Evolutionary conservation across 371 early-diverging fungal species (phyloP).

Genomic region (Capillidium heterosporum): DNA sequence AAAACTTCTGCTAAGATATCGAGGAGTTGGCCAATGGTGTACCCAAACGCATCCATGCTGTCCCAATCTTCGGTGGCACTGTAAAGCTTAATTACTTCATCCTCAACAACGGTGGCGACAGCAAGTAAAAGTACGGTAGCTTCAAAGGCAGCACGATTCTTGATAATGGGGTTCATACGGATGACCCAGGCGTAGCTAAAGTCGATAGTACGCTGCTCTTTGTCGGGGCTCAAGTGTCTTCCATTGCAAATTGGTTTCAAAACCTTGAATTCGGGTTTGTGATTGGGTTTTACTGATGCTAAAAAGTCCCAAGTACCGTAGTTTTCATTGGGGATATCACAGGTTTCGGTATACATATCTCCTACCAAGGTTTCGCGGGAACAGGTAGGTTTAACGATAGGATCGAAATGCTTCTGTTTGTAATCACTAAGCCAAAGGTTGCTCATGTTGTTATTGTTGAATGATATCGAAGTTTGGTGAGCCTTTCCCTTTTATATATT

Average conservation of each 20-base stretch:
- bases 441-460: too few species aligned
- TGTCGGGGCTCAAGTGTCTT: not conserved
- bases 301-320: too few species aligned
- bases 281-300: too few species aligned
- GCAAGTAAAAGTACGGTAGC: not conserved
- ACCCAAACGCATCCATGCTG: not conserved
- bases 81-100: not conserved
- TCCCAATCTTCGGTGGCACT: not conserved
- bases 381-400: too few species aligned
- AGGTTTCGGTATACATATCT: too few species aligned
- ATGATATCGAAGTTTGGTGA: too few species aligned
- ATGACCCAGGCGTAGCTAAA: not conserved
- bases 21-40: not conserved
- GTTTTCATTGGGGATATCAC: too few species aligned
- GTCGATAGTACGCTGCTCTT: not conserved
- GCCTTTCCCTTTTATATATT: too few species aligned
- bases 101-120: not conserved
- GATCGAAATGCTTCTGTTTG: too few species aligned
- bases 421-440: too few species aligned
- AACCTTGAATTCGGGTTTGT: constrained; percentile 31
- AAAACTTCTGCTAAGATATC: not conserved
- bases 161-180: not conserved
- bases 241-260: not conserved
- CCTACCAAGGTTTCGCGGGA: too few species aligned
- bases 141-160: not conserved